These are phyloP conservation scores for Candida sp. DNA, from an alignment of 1,139 yeast species.

Conservation along the genomic window DNA sequence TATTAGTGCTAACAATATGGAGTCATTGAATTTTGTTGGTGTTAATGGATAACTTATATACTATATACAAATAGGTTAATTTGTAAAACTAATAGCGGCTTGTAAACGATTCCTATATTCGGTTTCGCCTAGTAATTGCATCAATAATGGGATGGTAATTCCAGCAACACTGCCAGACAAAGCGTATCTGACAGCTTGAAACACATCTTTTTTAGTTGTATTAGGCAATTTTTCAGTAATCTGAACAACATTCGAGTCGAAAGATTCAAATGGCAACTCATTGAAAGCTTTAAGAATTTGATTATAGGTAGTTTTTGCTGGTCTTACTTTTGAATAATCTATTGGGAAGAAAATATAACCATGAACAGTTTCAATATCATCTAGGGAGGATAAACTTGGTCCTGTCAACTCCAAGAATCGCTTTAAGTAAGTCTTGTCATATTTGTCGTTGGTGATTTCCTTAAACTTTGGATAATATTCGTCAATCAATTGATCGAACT, in stretches of 20 bases:
- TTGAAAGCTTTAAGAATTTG: background rate
- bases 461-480: conserved; percentile 20
- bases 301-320: conserved; percentile 5
- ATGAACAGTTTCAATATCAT: conserved; percentile 46
- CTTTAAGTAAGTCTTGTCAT: conserved; percentile 17
- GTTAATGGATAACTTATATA: conserved; percentile 1
- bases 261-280: background rate
- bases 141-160: conserved; percentile 56
- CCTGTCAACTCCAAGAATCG: conserved; percentile 27
- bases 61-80: background rate
- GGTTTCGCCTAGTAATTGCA: conserved; percentile 52
- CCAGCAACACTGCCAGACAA: conserved; percentile 74
- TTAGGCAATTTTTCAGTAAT: conserved; percentile 11
- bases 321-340: conserved; percentile 17
- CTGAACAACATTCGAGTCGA: conserved; percentile 10
- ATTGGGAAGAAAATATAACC: conserved; percentile 48
- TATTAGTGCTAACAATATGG: conserved; percentile 11
- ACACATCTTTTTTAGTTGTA: conserved; percentile 46
- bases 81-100: conserved; percentile 12
- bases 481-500: conserved; percentile 29
- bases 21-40: conserved; percentile 31
- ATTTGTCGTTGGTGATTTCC: conserved; percentile 10
- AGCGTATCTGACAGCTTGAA: conserved; percentile 64
- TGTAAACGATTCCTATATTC: conserved; percentile 38
- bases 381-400: conserved; percentile 41